Base-by-base conservation (phyloP, 306 rosid genomes). In the Quercus glauca region DNA sequence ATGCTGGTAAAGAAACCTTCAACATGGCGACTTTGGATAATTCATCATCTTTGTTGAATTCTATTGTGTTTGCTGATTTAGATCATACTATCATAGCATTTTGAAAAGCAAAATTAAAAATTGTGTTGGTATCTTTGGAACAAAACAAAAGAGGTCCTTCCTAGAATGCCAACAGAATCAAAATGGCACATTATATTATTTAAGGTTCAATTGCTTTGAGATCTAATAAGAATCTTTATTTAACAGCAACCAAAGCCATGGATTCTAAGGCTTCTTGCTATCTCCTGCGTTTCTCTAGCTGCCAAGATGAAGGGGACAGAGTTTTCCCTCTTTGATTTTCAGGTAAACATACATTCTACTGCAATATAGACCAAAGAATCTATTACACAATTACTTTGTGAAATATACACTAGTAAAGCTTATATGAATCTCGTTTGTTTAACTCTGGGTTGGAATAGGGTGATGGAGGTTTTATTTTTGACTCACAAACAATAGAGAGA, bases 181-280 rank as follows among this genome's bases (percentile, higher is more conserved):
- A 63, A 33, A 53, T 41, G 69, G 43, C 0, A 10, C 23, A 35
- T 81, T 76, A n/a, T 8, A 12, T 74, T 78, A 45, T 71, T 65
- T 57, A n/a, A 59, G 71, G 69, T 63, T 82, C 68, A 18, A 79
- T 12, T 52, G 6, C 7, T 33, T 75, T 26, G 64, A 76, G 83
- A 84, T 89, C 88, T 87, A 83, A 89, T 87, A 83, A 89, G 49
- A 58, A 29, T 35, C 20, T 77, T 78, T 77, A 28, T 82, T n/a
- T 76, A 52, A 63, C 89, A 95, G 97, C 79, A 92, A 73, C 91
- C 90, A 63, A 88, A 95, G 84, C 91, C 94, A 80, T 95, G 99
- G 99, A 78, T 92, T 56, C 75, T 89, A 57, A 85, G 88, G 87
- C 96, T 95, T 19, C 85, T 95, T 80, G 95, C 97, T 35, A 67